Base-by-base conservation (phyloP, 768 basidiomycete species). In the Strobilomyces dryophilus region DNA sequence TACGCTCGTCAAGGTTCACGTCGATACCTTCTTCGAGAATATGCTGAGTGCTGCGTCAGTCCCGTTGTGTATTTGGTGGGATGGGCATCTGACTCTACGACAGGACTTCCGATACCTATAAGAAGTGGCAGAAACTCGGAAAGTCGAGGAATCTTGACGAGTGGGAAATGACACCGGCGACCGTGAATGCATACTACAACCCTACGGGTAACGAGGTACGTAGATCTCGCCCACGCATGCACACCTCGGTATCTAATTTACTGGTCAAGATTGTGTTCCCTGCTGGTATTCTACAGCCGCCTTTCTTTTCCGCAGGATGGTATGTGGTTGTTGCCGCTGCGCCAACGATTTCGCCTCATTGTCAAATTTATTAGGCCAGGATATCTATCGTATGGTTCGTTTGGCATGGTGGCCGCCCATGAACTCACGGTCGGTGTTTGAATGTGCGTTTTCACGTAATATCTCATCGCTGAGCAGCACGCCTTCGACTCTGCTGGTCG, bases 281-380 rank as follows among this genome's bases (percentile, higher is more conserved):
- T 9, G 95, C 97, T 20, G 97, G 97, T 24, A 94, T 98, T 62
- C 73, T 98, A 17, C 92, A 87, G 57, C 86, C 91, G 2, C 95
- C 95, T 0, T 98, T 94, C 80, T 98, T 94, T 76, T 81, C 80
- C 5, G 74, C 80, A 48, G 76, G 83, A 51, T 95, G 92, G 89
- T 89, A 54, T 36, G 77, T 55, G 34, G 27, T 44, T 1, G 3
- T 18, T 20, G 11, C 3, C 39, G 11, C 4, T 40, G 18, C 37
- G 42, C 20, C 24, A 11, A 32, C 26, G 24, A 47, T 40, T 18
- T 43, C 26, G 42, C 49, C 51, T 60, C 15, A 67, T 49, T 42
- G n/a, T 24, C 24, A 24, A 2, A 24, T 39, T 11, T 7, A 55
- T 56, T 51, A 91, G 89, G 92, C 97, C 97, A 5, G 76, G 81